Conservation (phyloP, 208 protist species). For the Herpetomonas muscarum region DNA sequence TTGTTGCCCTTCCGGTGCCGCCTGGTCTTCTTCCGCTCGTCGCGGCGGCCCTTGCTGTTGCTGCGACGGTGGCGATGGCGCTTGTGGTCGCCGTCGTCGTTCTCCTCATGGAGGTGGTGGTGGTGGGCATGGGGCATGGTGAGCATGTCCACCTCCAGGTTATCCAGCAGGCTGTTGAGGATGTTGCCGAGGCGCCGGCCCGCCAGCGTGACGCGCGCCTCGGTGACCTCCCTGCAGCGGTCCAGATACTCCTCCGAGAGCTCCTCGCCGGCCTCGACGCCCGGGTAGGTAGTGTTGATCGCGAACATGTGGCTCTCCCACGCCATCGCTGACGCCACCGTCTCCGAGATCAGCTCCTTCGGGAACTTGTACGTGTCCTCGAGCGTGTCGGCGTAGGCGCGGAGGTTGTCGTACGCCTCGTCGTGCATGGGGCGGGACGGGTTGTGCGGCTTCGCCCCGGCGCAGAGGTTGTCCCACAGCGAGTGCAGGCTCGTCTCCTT, state of each 20-base stretch:
- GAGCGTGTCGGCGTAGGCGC: conserved; percentile 40
- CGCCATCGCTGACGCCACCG: conserved; percentile 27
- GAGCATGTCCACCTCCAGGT: conserved; percentile 20
- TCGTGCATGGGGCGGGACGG: conserved; percentile 39
- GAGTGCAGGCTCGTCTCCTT: conserved; percentile 51
- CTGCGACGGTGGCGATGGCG: too few species aligned
- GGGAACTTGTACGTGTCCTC: conserved; percentile 56
- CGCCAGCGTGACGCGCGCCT: conserved; percentile 53
- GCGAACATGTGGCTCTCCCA: conserved; percentile 62
- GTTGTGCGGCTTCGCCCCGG: conserved; percentile 10
- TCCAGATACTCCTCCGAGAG: conserved; percentile 45
- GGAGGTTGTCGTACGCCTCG: conserved; percentile 29
- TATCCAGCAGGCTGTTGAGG: conserved; percentile 48
- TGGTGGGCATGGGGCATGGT: background rate
- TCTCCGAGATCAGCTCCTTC: conserved; percentile 9
- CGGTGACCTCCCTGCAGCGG: conserved; percentile 38
- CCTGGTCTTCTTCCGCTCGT: too few species aligned
- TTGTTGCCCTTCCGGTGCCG: too few species aligned
- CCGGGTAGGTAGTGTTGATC: conserved; percentile 63
- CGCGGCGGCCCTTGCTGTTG: too few species aligned
- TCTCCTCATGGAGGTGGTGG: background rate
- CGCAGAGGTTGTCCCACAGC: conserved; percentile 81
- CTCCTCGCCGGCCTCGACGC: conserved; percentile 16
- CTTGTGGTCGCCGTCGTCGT: conserved; percentile 1
- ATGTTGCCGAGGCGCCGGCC: conserved; percentile 63